These are phyloP conservation scores for Cucumis hystrix DNA, from an alignment of 306 rosid species.

Conservation along the genomic window DNA sequence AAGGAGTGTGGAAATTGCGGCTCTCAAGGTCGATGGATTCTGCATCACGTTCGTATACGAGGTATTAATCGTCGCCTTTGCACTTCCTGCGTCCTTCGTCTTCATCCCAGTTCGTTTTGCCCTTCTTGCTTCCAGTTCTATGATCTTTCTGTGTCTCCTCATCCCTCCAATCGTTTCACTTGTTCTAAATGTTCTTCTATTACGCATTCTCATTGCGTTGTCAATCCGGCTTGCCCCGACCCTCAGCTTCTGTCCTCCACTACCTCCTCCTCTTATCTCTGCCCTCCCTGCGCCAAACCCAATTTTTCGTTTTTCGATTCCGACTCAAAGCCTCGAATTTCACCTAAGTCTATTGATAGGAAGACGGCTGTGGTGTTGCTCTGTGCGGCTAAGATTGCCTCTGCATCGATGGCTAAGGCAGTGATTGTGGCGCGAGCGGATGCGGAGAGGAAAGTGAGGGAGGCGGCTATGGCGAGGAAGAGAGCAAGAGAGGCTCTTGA, in stretches of 20 bases:
- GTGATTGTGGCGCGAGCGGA: conserved; percentile 15
- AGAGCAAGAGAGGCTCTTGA: conserved; percentile 48
- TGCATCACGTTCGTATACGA: conserved; percentile 41
- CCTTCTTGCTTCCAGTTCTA: conserved; percentile 53
- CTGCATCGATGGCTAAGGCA: conserved; percentile 26
- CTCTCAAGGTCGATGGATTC: conserved; percentile 23
- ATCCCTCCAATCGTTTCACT: conserved; percentile 25
- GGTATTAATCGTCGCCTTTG: conserved; percentile 45
- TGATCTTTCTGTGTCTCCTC: conserved; percentile 24
- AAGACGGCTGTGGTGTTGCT: conserved; percentile 25
- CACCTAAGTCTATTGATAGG: conserved; percentile 18
- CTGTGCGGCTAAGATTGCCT: conserved; percentile 58
- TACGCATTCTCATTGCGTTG: conserved; percentile 53
- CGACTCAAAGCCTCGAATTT: conserved; percentile 1
- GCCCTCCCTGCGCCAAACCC: conserved; percentile 54
- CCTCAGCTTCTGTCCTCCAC: background rate
- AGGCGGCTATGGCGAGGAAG: conserved; percentile 43
- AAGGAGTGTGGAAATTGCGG: conserved; percentile 46
- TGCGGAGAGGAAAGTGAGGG: conserved; percentile 41
- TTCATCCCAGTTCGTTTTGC: conserved; percentile 56
- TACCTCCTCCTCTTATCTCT: conserved; percentile 18
- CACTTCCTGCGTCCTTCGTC: conserved; percentile 78
- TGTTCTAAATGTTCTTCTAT: conserved; percentile 66
- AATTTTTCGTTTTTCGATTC: conserved; percentile 40
- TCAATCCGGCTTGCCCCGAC: conserved; percentile 20